Base-by-base conservation (phyloP, 805 yeast genomes). In the Kluyveromyces siamensis region DNA sequence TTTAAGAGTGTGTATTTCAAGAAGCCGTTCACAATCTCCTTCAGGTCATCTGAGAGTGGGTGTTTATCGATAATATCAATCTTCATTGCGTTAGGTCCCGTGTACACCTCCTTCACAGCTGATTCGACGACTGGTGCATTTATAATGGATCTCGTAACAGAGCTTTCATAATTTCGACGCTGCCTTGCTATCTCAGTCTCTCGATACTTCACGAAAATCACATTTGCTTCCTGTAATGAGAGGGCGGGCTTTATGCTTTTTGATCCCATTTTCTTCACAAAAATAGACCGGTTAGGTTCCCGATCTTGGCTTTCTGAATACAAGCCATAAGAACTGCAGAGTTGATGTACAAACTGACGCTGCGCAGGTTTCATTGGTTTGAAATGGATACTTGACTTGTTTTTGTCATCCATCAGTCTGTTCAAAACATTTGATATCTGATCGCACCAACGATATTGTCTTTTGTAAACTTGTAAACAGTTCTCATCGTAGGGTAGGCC, bases 241-340 rank as follows among this genome's bases (percentile, higher is more conserved):
- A 64, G 21, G 1, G 41, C 17, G 25, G 69, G 69, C 25, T 52
- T 57, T 6, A 27, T 21, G 36, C 58, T 55, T 10, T 60, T 55
- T 9, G 52, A 57, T 0, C 71, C 60, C 1, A 48, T 53, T 41
- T 72, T 63, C 45, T 70, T 66, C n/a, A 88, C 72, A 53, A 77
- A 81, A 0, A 88, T 91, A 10, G 84, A 77, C 51, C 96, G 66
- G 46, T 78, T 72, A 0, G 96, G 96, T 54, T 87, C 96, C 2
- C 77, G 78, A 63, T 87, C 96, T 52, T 86, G 93, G 1, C 90
- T 77, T 57, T 85, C 89, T 0, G 84, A 71, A 55, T 76, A 80
- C 11, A 87, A 57, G 11, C 74, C 70, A 61, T 71, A 87, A 0
- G 79, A 65, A 25, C 72, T 77, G 0, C 89, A 83, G 39, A 89